phyloP scores from a whole-genome alignment of 371 early-diverging fungal genomes.

The Nosema muscidifuracis region DNA sequence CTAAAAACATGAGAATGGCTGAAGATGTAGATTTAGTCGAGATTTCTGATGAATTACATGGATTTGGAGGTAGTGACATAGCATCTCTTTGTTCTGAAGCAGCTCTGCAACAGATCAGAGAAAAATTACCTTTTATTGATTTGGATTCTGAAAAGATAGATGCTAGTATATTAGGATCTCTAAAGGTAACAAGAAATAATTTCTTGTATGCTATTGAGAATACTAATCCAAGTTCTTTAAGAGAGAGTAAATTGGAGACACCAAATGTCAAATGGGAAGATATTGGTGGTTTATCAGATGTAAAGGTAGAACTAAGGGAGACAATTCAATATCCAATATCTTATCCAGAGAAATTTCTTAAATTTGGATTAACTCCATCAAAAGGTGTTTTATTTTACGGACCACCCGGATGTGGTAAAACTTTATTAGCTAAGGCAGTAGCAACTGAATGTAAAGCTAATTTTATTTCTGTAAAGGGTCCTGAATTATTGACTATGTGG shows the following conservation, averaged over 20 bases:
- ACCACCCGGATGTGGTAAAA: slow-evolving; percentile 99
- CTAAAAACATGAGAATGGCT: slow-evolving; percentile 95
- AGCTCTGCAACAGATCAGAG: slow-evolving; percentile 98
- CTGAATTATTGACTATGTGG: slow-evolving; percentile 99
- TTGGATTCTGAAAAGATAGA: slow-evolving; percentile 96
- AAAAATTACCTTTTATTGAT: slow-evolving; percentile 86
- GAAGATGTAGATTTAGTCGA: slow-evolving; percentile 87
- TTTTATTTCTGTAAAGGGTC: slow-evolving; percentile 98
- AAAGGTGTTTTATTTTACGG: slow-evolving; percentile 99
- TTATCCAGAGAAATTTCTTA: slow-evolving; percentile 97
- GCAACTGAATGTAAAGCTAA: slow-evolving; percentile 99
- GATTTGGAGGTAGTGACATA: slow-evolving; percentile 95
- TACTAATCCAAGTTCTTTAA: slow-evolving; percentile 94
- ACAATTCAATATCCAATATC: slow-evolving; percentile 99
- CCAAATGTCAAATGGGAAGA: slow-evolving; percentile 94
- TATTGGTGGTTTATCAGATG: slow-evolving; percentile 95
- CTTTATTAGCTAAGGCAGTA: slow-evolving; percentile 97
- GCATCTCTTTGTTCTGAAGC: slow-evolving; percentile 98
- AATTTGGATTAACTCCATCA: slow-evolving; percentile 97
- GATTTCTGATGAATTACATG: slow-evolving; percentile 94
- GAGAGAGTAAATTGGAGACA: slow-evolving; percentile 98
- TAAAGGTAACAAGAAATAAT: slow-evolving; percentile 97
- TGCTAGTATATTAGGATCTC: slow-evolving; percentile 82
- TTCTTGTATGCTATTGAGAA: slow-evolving; percentile 85
- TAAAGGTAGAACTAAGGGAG: slow-evolving; percentile 96